These are phyloP conservation scores for Ciborinia camelliae DNA, from an alignment of 2,329 filamentous ascomycete species.

Conservation along the genomic window DNA sequence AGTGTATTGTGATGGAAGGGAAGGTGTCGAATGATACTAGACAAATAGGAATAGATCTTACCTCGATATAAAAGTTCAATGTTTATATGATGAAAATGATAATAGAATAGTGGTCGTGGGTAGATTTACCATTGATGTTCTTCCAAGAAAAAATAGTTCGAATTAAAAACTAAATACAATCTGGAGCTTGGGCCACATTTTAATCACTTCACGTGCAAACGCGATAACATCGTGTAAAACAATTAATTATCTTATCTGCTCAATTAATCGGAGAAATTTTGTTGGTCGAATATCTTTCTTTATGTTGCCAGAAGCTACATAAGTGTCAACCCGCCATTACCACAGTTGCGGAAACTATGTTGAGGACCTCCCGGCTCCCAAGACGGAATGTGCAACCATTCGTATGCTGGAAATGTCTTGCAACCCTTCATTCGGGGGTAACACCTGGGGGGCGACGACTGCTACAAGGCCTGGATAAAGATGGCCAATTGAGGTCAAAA, in stretches of 20 bases:
- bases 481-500: not conserved
- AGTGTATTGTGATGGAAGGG: not conserved
- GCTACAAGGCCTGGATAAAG: not conserved
- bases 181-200: not conserved
- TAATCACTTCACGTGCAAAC: not conserved
- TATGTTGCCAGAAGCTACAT: not conserved
- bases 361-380: constrained; percentile 23
- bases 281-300: not conserved
- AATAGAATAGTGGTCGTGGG: not conserved
- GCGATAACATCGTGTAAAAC: constrained; percentile 1
- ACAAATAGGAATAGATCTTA: constrained; percentile 22
- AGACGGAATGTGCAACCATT: constrained; percentile 22
- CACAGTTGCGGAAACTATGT: constrained; percentile 25
- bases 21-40: not conserved
- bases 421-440: constrained; percentile 20
- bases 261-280: constrained; percentile 11
- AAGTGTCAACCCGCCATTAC: not conserved
- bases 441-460: not conserved
- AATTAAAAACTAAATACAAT: not conserved
- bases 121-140: not conserved
- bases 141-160: not conserved
- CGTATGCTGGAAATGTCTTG: constrained; percentile 33
- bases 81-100: not conserved
- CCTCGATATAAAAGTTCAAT: constrained; percentile 9
- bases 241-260: constrained; percentile 1